These are phyloP conservation scores for Pichia terricola DNA, from an alignment of 1,139 yeast genomes.

Conservation along the genomic window DNA sequence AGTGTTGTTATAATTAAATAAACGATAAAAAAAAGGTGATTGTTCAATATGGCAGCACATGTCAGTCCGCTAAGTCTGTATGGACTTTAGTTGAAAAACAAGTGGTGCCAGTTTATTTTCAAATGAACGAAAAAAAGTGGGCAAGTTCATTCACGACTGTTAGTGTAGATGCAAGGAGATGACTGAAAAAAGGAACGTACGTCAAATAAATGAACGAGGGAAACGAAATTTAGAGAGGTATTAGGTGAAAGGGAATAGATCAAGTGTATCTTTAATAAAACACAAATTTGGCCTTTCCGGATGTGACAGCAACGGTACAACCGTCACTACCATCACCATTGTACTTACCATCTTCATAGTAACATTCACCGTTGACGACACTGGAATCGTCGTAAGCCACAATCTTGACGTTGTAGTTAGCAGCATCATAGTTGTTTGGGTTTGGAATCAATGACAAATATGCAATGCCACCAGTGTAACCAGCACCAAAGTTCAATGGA, in stretches of 20 bases:
- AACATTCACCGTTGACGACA: slow-evolving; percentile 50
- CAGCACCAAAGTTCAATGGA: slow-evolving; percentile 72
- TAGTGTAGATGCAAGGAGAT: no score
- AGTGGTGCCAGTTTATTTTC: no score
- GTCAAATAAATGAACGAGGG: background rate
- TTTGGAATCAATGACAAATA: slow-evolving; percentile 75
- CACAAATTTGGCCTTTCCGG: slow-evolving; percentile 62
- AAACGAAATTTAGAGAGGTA: background rate
- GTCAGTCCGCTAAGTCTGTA: no score
- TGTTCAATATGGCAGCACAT: no score
- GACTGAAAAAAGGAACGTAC: background rate
- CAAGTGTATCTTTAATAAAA: slow-evolving; percentile 29
- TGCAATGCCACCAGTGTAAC: slow-evolving; percentile 47
- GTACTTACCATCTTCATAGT: slow-evolving; percentile 54
- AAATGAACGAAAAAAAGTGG: no score
- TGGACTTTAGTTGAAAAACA: no score
- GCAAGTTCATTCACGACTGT: no score
- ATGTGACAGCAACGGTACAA: slow-evolving; percentile 64
- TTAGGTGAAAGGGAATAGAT: no score
- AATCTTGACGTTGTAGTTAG: slow-evolving; percentile 63
- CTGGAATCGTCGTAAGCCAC: slow-evolving; percentile 47
- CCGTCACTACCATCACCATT: slow-evolving; percentile 61
- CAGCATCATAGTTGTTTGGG: slow-evolving; percentile 57
- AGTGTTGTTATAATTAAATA: no score
- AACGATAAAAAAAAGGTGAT: no score